These are phyloP conservation scores for Sugiyamaella marilandica DNA, from an alignment of 805 yeast genomes.

Conservation along the genomic window DNA sequence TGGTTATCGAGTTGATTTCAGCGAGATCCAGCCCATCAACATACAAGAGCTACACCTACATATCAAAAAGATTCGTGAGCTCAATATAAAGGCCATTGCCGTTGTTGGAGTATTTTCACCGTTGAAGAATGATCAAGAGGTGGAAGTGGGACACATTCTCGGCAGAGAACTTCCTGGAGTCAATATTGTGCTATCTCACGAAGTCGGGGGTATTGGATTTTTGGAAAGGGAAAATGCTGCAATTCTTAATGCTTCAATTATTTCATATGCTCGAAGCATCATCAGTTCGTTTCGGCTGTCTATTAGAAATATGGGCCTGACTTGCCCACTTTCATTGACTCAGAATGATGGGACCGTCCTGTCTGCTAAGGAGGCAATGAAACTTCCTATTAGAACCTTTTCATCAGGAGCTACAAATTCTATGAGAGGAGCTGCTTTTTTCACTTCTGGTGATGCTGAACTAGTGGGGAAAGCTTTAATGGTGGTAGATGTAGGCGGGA, in stretches of 20 bases:
- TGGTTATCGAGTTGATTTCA: constrained; percentile 4
- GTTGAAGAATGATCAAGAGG: constrained; percentile 34
- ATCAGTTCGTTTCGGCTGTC: constrained; percentile 39
- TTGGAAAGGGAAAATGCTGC: constrained; percentile 45
- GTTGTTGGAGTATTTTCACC: constrained; percentile 40
- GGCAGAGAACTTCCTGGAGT: constrained; percentile 33
- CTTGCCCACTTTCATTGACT: constrained; percentile 38
- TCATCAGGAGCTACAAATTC: constrained; percentile 41
- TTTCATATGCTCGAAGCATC: constrained; percentile 37
- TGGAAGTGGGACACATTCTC: constrained; percentile 32
- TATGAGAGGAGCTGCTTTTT: constrained; percentile 35
- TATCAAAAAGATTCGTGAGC: constrained; percentile 30
- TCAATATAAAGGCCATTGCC: constrained; percentile 34
- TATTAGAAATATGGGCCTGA: constrained; percentile 32
- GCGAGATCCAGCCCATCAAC: constrained; percentile 2
- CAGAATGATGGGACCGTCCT: constrained; percentile 47
- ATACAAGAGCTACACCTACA: constrained; percentile 18
- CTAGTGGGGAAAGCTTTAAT: constrained; percentile 28
- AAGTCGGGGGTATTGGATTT: constrained; percentile 40
- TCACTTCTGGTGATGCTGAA: constrained; percentile 29
- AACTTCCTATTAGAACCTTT: constrained; percentile 43
- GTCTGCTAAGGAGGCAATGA: constrained; percentile 36
- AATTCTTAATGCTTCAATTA: constrained; percentile 38
- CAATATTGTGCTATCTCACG: constrained; percentile 36
- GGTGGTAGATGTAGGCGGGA: constrained; percentile 49